Conservation (phyloP, 1,284 basidiomycete genomes). For the Wolfiporia cocos region DNA sequence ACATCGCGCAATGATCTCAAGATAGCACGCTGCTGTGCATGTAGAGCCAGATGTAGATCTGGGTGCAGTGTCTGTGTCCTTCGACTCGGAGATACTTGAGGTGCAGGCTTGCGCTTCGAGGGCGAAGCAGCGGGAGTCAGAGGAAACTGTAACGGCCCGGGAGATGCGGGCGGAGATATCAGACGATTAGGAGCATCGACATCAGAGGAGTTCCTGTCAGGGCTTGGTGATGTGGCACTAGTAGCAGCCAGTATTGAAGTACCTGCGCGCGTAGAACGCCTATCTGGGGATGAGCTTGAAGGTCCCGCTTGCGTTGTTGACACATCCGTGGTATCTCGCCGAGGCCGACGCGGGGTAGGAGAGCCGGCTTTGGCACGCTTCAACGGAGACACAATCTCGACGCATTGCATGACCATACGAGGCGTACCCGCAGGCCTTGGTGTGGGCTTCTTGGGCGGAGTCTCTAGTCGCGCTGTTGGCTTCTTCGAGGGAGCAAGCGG, state of each 20-base stretch:
- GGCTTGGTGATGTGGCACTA: no score
- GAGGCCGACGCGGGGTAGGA: constrained; percentile 7
- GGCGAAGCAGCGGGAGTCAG: constrained; percentile 12
- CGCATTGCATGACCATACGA: constrained; percentile 29
- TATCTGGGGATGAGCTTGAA: constrained; percentile 11
- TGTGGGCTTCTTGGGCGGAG: constrained; percentile 19
- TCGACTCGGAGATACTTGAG: constrained; percentile 16
- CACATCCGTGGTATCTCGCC: constrained; percentile 2
- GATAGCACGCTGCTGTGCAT: constrained; percentile 54
- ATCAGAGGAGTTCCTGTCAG: no score
- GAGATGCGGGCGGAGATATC: constrained; percentile 1
- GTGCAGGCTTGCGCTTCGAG: constrained; percentile 19
- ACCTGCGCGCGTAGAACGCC: not conserved
- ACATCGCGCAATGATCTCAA: constrained; percentile 39
- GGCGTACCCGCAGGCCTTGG: no score
- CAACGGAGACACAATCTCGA: constrained; percentile 31
- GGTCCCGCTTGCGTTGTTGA: constrained; percentile 7
- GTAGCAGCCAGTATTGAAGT: no score
- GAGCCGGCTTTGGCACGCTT: constrained; percentile 12
- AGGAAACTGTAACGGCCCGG: not conserved
- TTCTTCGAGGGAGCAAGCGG: constrained; percentile 23
- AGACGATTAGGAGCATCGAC: no score
- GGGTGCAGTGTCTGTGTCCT: constrained; percentile 25
- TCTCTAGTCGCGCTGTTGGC: constrained; percentile 16
- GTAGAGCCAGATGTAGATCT: constrained; percentile 37